A percentile compares a stretch with the other conserved stretches of the same genome.
These are phyloP conservation scores for Beauveria sp. DNA, from an alignment of 2,329 filamentous ascomycete genomes.

Conservation along the genomic window DNA sequence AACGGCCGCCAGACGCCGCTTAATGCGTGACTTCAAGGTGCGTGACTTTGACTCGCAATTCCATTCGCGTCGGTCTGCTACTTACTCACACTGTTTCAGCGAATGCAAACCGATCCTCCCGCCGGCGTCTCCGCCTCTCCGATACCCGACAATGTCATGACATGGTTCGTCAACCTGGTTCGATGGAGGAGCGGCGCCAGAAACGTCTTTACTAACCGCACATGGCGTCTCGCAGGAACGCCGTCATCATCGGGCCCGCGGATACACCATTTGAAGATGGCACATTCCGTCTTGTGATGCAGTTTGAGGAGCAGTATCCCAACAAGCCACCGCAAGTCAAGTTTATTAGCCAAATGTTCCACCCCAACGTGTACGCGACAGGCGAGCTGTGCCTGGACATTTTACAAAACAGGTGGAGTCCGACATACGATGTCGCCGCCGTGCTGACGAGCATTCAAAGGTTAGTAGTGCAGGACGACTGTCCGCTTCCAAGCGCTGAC, in stretches of 20 bases:
- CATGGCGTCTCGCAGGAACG: conserved; percentile 60
- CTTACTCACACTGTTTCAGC: conserved; percentile 42
- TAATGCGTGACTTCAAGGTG: conserved; percentile 99
- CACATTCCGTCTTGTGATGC: conserved; percentile 95
- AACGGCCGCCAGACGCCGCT: conserved; percentile 84
- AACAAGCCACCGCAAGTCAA: conserved; percentile 98
- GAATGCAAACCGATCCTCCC: conserved; percentile 98
- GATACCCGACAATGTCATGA: conserved; percentile 95
- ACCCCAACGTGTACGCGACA: conserved; percentile 95
- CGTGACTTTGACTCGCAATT: conserved; percentile 23
- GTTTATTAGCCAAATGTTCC: conserved; percentile 99
- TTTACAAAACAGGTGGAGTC: conserved; percentile 95
- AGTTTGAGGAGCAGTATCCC: conserved; percentile 97
- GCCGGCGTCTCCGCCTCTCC: conserved; percentile 94
- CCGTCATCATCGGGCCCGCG: conserved; percentile 92
- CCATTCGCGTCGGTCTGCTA: conserved; percentile 11
- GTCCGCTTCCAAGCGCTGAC: conserved; percentile 20
- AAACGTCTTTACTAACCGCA: not conserved
- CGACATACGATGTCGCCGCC: conserved; percentile 95
- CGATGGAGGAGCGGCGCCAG: not conserved
- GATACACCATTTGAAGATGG: conserved; percentile 98
- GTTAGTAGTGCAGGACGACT: conserved; percentile 34
- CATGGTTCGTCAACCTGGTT: conserved; percentile 54
- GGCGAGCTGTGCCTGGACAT: conserved; percentile 96
- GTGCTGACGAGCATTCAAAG: conserved; percentile 97